phyloP scores from a whole-genome alignment of 441 rosid species.

The Syzygium malaccense region DNA sequence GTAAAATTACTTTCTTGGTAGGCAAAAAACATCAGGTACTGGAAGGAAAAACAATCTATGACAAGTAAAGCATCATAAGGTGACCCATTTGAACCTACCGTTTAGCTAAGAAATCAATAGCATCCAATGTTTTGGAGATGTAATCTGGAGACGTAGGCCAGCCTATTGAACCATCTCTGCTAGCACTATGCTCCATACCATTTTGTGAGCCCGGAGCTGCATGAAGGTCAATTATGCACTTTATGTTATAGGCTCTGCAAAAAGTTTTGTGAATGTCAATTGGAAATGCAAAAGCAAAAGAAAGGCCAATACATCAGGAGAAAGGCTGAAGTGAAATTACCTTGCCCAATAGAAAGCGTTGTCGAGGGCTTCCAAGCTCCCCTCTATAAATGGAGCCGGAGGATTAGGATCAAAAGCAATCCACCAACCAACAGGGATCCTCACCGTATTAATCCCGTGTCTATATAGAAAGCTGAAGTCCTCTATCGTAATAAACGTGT shows the following conservation, averaged over 20 bases:
- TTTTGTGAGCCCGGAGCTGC: conserved; percentile 88
- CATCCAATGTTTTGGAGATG: conserved; percentile 48
- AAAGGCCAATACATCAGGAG: not conserved
- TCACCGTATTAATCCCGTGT: conserved; percentile 62
- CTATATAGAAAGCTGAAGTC: conserved; percentile 53
- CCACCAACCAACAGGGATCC: conserved; percentile 91
- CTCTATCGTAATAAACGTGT: conserved; percentile 43
- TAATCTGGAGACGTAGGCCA: conserved; percentile 53
- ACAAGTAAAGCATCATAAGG: not conserved
- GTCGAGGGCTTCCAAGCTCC: conserved; percentile 62
- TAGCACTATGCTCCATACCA: conserved; percentile 78
- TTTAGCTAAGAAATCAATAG: conserved; percentile 62
- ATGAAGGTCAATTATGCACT: conserved; percentile 77
- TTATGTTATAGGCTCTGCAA: conserved; percentile 57
- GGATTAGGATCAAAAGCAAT: conserved; percentile 70
- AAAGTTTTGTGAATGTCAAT: not conserved
- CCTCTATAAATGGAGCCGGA: conserved; percentile 63
- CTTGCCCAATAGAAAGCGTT: conserved; percentile 68
- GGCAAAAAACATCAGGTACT: not conserved
- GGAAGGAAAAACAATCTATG: not conserved
- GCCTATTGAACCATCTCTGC: conserved; percentile 55
- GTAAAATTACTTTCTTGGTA: not conserved
- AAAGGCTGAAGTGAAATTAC: conserved; percentile 31
- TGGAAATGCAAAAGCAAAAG: not conserved
- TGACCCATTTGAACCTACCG: conserved; percentile 22